Base-by-base conservation (phyloP, 768 basidiomycete species). In the Tricholoma saponaceum region DNA sequence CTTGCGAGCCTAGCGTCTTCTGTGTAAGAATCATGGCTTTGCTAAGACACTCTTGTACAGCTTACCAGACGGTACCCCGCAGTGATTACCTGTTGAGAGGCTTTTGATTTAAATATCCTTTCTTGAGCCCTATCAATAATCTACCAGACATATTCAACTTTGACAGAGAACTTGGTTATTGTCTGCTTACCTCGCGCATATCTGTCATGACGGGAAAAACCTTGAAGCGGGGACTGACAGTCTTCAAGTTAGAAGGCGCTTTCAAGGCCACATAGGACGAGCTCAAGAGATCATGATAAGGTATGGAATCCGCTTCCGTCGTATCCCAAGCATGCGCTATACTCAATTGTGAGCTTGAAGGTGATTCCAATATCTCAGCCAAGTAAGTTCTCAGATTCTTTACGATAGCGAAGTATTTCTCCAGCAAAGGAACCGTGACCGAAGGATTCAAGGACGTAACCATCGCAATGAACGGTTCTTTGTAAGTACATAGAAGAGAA, bases 61-160 rank as follows among this genome's bases (percentile, higher is more conserved):
- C 79, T 58, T 63, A 85, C 88, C 53, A 79, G 70, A 28, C 80
- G 75, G 67, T 90, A 92, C 2, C 90, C 90, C 12, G 76, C 61
- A 0, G 85, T 85, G 28, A 92, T 79, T 1, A 91, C 75, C 63
- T 90, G 87, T 1, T 75, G 72, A 14, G 76, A 69, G 30, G 72
- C 73, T 35, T 69, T 70, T 23, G 67, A 74, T 49, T 67, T 67
- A 50, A 89, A 79, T 7, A 90, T 67, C 35, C 72, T 76, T 55
- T 78, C 78, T 62, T 88, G 86, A 4, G 82, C 84, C 58, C 74
- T 76, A 55, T 87, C 82, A 51, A 90, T 77, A 16, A 89, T 67
- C 89, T 90, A 49, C 46, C 28, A 37, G 33, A 25, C 16, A 28
- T 46, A 26, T 32, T 51, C 14, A 10, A 13, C 51, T 35, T 25